Percentiles rank a stretch among this genome's conserved stretches.
Evolutionary conservation across 305 asterid genomes (phyloP).

Genomic region (Rubia peregrina): DNA sequence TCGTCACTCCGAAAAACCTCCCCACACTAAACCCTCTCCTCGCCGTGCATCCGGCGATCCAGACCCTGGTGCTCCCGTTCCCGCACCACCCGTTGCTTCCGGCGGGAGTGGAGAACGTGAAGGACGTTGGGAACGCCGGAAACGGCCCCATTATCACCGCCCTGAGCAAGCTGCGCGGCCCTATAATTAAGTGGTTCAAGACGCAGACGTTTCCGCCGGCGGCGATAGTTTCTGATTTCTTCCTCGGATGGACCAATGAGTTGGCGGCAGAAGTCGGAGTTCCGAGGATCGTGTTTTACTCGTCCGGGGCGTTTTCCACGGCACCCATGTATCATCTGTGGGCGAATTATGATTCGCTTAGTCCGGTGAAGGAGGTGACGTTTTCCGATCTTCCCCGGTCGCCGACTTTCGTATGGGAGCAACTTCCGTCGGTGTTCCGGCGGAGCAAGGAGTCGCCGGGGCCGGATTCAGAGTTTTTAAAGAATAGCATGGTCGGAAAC

Average conservation of each 20-base stretch:
- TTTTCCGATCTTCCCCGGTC: constrained; percentile 36
- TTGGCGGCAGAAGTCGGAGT: constrained; percentile 36
- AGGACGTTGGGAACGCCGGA: constrained; percentile 49
- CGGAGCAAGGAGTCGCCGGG: constrained; percentile 26
- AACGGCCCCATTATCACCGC: constrained; percentile 38
- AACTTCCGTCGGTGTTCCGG: constrained; percentile 40
- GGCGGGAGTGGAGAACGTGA: constrained; percentile 52
- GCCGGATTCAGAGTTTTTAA: constrained; percentile 10
- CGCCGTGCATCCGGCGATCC: constrained; percentile 39
- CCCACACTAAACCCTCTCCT: constrained; percentile 42
- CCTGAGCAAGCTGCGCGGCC: constrained; percentile 33
- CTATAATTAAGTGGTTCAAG: constrained; percentile 45
- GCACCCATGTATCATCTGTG: constrained; percentile 22
- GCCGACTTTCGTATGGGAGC: constrained; percentile 37
- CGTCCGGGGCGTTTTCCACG: constrained; percentile 25
- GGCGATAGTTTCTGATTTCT: constrained; percentile 52
- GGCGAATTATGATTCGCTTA: constrained; percentile 18
- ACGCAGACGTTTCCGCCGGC: constrained; percentile 46
- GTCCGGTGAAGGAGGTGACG: constrained; percentile 7
- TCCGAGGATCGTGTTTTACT: constrained; percentile 44
- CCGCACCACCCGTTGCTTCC: constrained; percentile 54
- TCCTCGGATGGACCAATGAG: constrained; percentile 58
- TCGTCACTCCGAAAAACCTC: constrained; percentile 54
- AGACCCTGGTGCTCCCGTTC: constrained; percentile 47
- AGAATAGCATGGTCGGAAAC: constrained; percentile 2